Percentiles rank a stretch among this genome's conserved stretches.
phyloP scores from a whole-genome alignment of 139 green algal species.

The Picochlorum sp. region DNA sequence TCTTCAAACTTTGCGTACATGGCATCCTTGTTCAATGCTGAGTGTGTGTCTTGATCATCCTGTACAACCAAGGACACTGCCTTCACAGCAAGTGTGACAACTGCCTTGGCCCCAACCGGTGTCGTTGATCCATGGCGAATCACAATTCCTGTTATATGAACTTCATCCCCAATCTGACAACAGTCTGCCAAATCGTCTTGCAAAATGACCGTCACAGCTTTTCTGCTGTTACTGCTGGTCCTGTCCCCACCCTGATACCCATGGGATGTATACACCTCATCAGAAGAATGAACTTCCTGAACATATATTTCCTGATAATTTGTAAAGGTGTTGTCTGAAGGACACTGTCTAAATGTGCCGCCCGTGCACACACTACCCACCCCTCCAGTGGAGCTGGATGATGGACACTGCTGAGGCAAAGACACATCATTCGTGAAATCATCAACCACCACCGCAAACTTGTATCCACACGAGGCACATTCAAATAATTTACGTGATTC shows the following conservation, averaged over 20 bases:
- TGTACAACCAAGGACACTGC: slow-evolving; percentile 23
- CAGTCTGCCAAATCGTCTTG: slow-evolving; percentile 75
- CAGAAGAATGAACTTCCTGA: slow-evolving; percentile 53
- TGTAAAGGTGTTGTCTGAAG: slow-evolving; percentile 20
- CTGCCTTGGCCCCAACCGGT: slow-evolving; percentile 45
- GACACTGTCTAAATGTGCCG: slow-evolving; percentile 14
- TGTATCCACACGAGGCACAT: slow-evolving; percentile 53
- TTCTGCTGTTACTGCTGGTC: slow-evolving; percentile 25
- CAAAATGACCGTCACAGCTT: slow-evolving; percentile 59
- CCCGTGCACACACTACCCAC: too few species aligned
- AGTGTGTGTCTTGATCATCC: slow-evolving; percentile 2
- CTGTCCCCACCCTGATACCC: slow-evolving; percentile 29
- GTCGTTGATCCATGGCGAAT: slow-evolving; percentile 45
- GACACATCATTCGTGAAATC: slow-evolving; percentile 13
- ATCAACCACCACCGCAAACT: slow-evolving; percentile 21
- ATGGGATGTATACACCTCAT: slow-evolving; percentile 14
- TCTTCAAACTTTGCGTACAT: neutral
- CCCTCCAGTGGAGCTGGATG: neutral
- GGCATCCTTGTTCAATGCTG: neutral
- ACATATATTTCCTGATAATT: slow-evolving; percentile 67
- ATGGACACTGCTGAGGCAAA: slow-evolving; percentile 34
- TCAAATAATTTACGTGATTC: slow-evolving; percentile 54
- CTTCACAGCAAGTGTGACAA: slow-evolving; percentile 53
- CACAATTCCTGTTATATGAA: slow-evolving; percentile 74
- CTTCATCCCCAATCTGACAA: slow-evolving; percentile 61